Base-by-base conservation (phyloP, 2,329 filamentous ascomycete species). In the Aspergillus persii region DNA sequence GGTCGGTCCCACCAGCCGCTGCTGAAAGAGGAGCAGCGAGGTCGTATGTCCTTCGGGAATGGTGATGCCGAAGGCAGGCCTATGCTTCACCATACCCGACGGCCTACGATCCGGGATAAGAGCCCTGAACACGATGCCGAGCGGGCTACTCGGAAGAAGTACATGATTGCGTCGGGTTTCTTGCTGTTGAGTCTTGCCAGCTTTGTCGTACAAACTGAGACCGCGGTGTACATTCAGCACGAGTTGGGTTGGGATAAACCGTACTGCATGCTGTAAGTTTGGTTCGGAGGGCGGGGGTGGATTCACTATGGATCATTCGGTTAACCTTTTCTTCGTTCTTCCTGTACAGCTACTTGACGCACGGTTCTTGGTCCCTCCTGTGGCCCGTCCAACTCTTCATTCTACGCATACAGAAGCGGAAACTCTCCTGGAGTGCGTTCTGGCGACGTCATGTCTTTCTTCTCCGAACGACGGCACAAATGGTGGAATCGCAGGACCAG, bases 131-230 rank as follows among this genome's bases (percentile, higher is more conserved):
- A 83, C 53, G 80, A 81, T 39, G 81, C 86, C 18, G 84, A 84
- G 64, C 77, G 83, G 61, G 88, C 87, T 48, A 92, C 91, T 39
- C 85, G 86, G 71, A 89, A 86, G 72, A 92, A 92, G 77, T 98
- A 99, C 77, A 89, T 90, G 27, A 91, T 94, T 72, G 94, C 95
- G 1, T 88, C 85, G 54, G 85, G 92, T 66, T 97, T 97, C 76
- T 83, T 99, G 61, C 77, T 89, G 31, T 73, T 97, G 66, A 95
- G 90, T 71, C 81, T 99, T 70, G 79, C 96, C 60, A 89, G 90
- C 71, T 99, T 99, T 74, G 91, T 92, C 51, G 81, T 96, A 5
- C 95, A 99, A 83, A 98, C 95, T 3, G 94, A 98, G 81, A 92
- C 96, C 56, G 94, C 93, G 9, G 88, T 96, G 8, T 93, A 97